Conservation (phyloP, 176 grass and related monocot genomes). For the Eleusine indica region DNA sequence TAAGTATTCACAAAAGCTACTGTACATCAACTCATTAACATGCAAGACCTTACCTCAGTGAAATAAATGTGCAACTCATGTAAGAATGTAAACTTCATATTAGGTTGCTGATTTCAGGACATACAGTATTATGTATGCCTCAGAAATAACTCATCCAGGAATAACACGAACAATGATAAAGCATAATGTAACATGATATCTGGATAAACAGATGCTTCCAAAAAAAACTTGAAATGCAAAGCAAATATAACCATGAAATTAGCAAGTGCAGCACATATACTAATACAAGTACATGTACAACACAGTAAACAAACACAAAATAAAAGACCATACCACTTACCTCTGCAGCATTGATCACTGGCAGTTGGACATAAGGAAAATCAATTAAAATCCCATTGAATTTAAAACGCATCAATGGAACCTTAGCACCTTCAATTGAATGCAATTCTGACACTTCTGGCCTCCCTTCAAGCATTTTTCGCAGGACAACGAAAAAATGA, state of each 20-base stretch:
- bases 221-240: conserved; percentile 14
- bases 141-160: conserved; percentile 9
- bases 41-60: conserved; percentile 17
- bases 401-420: conserved; percentile 86
- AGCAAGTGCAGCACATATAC: conserved; percentile 13
- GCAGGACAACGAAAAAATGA: conserved; percentile 66
- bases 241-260: conserved; percentile 2
- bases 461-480: conserved; percentile 59
- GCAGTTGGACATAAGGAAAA: conserved; percentile 65
- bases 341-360: conserved; percentile 65
- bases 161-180: conserved; percentile 14
- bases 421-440: conserved; percentile 72
- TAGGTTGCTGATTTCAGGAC: conserved; percentile 7
- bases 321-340: conserved; percentile 31
- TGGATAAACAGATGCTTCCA: conserved; percentile 12
- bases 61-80: conserved; percentile 20
- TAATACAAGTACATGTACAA: conserved; percentile 1
- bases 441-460: conserved; percentile 68
- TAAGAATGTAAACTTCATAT: not conserved
- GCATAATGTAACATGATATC: not conserved
- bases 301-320: conserved; percentile 17
- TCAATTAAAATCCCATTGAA: conserved; percentile 72
- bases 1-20: not conserved
- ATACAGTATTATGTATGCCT: conserved; percentile 7
- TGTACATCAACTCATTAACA: conserved; percentile 5